Evolutionary conservation across 2,329 filamentous ascomycete species (phyloP), one percentile per base, ranked within the genome.

Genomic region (Albifimbria verrucaria): DNA sequence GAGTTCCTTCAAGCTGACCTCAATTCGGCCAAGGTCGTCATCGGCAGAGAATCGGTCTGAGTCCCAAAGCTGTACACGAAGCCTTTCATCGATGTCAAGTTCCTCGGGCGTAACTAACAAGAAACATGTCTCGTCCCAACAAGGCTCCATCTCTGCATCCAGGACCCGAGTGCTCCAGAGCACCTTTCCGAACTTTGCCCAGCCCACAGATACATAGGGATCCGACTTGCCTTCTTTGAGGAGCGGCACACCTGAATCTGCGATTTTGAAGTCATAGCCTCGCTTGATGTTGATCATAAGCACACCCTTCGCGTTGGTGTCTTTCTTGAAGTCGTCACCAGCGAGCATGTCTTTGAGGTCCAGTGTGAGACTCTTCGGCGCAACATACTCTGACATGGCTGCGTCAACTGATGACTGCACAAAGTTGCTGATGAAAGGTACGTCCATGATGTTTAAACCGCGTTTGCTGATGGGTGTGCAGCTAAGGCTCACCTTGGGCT

Each of bases 241-340:
- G 2, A 84, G 74, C 0, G 83, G 84, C 28, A 89, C 72, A 1
- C 80, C 79, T 5, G 80, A 75, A 65, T 91, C 88, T 3, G 86
- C 87, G 65, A 86, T 80, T 62, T 88, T 90, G 72, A 91, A 90
- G 32, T 83, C 86, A 42, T 79, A 81, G 0, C 87, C 88, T 22
- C 79, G 76, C 62, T 85, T 85, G 65, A 91, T 85, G 43, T 79
- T 79, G 10, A 90, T 77, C 57, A 87, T 77, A 1, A 92, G 65
- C 1, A 90, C 78, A 18, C 88, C 88, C 26, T 81, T 77, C 2
- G 83, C 77, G 25, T 72, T 70, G 0, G 87, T 89, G 56, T 91
- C 87, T 64, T 90, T 90, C 68, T 90, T 91, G 73, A 88, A 90
- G 61, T 91, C 88, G 53, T 90, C 87, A 4, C 88, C 88, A 7